Base-by-base conservation (phyloP, 192 early-diverging fungal genomes). In the Rhizophagus prolifer region DNA sequence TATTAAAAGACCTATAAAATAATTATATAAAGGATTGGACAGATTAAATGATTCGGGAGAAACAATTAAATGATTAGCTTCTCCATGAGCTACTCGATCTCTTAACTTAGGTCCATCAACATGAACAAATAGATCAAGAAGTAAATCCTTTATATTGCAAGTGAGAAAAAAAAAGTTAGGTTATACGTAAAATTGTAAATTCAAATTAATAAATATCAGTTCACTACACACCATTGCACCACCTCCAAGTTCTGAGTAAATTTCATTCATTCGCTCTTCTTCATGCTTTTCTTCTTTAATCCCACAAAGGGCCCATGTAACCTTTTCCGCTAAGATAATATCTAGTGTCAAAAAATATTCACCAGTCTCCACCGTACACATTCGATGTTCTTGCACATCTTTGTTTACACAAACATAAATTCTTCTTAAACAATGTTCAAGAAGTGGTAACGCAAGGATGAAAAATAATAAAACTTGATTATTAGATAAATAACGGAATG, bases 101-200 rank as follows among this genome's bases (percentile, higher is more conserved):
- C 77, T 64, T 34, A 78, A 30, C 26, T 38, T 61, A 14, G 77
- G 77, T 21, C 77, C 77, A 50, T 16, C 59, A 34, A 9, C 16
- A 70, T 78, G 44, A 46, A 78, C 30, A 46, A 78, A 78, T n/a
- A 78, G 59, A 73, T 78, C 77, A 61, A 73, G 70, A 10, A 78
- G 14, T 23, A 78, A 44, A 61, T 78, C 77, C 77, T 78, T 58
- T 38, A 71, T 54, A 47, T 16, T 58, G 13, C 14, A 4, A 21
- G 14, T 28, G 0, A 72, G 5, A n/a, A 3, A 30, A 26, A 38
- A 30, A 28, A 14, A 54, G 6, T 44, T 44, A 44, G 41, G 1
- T 44, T 44, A 44, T 44, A 44, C 5, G 36, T 44, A 12, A 44
- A 44, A 44, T 44, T 44, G 41, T 44, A 9, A 44, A 12, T 44